Evolutionary conservation across 202 grass and related monocot species (phyloP).

Genomic region (Setaria viridis): DNA sequence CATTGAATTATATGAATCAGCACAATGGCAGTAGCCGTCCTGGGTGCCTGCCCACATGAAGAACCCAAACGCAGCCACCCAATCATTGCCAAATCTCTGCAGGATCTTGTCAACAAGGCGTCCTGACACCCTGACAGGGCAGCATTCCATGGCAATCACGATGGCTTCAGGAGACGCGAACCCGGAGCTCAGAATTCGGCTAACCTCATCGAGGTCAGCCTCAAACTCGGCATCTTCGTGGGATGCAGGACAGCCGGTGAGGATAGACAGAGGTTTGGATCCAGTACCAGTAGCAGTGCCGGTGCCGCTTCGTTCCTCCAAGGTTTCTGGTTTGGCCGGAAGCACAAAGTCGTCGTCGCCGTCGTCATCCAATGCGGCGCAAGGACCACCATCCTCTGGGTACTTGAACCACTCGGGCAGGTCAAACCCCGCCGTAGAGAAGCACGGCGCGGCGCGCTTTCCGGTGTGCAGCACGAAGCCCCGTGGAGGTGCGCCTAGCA

Average conservation of each 20-base stretch:
- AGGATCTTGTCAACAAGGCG: slow-evolving; percentile 65
- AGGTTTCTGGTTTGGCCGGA: slow-evolving; percentile 34
- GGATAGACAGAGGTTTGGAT: slow-evolving; percentile 41
- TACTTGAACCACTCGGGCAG: slow-evolving; percentile 78
- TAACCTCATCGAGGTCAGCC: slow-evolving; percentile 60
- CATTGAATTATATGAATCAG: slow-evolving; percentile 64
- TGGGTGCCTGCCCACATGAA: slow-evolving; percentile 76
- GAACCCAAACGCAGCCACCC: slow-evolving; percentile 67
- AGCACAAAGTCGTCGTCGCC: slow-evolving; percentile 77
- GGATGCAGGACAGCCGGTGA: not conserved
- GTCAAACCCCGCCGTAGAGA: slow-evolving; percentile 50
- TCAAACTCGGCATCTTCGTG: slow-evolving; percentile 54
- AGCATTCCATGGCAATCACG: slow-evolving; percentile 65
- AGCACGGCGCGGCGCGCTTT: not conserved
- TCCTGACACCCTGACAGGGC: slow-evolving; percentile 50
- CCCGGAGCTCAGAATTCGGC: slow-evolving; percentile 53
- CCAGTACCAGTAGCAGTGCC: not conserved
- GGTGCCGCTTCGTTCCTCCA: slow-evolving; percentile 24
- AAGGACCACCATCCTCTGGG: slow-evolving; percentile 40
- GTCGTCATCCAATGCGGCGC: slow-evolving; percentile 34
- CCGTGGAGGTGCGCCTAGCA: not conserved
- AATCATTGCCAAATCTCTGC: slow-evolving; percentile 65
- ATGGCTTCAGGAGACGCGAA: slow-evolving; percentile 71
- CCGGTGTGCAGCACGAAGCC: not conserved
- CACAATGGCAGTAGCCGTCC: slow-evolving; percentile 54